Evolutionary conservation across 768 basidiomycete species (phyloP).

Genomic region (Neoboletus brunneissimus): DNA sequence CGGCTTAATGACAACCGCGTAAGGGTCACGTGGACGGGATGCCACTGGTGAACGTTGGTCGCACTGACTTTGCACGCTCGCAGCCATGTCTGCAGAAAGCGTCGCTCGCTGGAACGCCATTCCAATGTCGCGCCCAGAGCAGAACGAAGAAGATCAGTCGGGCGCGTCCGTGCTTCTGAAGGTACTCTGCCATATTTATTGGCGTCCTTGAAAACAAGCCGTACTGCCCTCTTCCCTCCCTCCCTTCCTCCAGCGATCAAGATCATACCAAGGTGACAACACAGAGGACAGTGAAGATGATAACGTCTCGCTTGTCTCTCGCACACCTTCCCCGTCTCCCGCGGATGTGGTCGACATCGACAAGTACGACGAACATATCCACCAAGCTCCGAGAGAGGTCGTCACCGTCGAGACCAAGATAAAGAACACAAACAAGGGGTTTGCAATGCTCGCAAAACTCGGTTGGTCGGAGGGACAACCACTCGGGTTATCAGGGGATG

Average conservation of each 20-base stretch:
- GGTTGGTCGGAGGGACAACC: conserved; percentile 83
- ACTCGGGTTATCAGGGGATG: conserved; percentile 72
- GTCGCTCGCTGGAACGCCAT: conserved; percentile 76
- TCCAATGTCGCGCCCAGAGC: conserved; percentile 41
- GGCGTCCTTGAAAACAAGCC: conserved; percentile 41
- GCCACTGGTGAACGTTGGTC: neutral
- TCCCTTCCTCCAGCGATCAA: conserved; percentile 61
- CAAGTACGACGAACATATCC: conserved; percentile 66
- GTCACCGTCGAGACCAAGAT: conserved; percentile 82
- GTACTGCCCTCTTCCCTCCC: conserved; percentile 55
- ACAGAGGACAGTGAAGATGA: conserved; percentile 58
- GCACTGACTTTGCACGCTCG: neutral
- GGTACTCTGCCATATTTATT: conserved; percentile 63
- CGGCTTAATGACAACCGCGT: neutral
- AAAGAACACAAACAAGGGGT: conserved; percentile 76
- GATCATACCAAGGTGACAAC: conserved; percentile 35
- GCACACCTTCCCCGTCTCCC: conserved; percentile 67
- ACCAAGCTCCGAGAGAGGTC: conserved; percentile 52
- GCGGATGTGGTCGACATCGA: conserved; percentile 52
- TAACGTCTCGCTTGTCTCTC: conserved; percentile 68
- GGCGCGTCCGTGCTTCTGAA: conserved; percentile 42
- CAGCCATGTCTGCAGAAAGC: conserved; percentile 57
- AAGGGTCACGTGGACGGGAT: conserved; percentile 14
- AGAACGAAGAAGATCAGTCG: conserved; percentile 20
- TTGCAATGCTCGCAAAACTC: conserved; percentile 73